Conservation (phyloP, 345 rosid genomes). For the Noccaea caerulescens region DNA sequence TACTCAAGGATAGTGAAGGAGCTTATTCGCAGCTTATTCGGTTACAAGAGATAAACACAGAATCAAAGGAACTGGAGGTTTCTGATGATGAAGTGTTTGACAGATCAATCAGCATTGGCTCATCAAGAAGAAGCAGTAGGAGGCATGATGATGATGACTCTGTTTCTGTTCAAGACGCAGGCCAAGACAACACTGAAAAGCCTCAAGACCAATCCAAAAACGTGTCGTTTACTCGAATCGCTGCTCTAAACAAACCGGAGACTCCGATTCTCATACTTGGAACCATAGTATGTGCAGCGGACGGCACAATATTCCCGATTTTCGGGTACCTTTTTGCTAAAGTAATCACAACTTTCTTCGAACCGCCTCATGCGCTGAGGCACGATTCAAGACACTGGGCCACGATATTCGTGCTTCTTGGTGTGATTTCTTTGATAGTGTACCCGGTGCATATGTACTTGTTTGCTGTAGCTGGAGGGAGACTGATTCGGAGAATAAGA, state of each 20-base stretch:
- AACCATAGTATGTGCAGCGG: conserved; percentile 46
- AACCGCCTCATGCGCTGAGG: conserved; percentile 53
- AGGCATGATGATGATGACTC: conserved; percentile 24
- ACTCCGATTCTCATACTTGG: conserved; percentile 57
- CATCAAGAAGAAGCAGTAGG: conserved; percentile 47
- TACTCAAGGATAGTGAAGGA: conserved; percentile 63
- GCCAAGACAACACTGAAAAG: conserved; percentile 18
- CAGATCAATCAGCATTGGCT: conserved; percentile 11
- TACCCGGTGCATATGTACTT: conserved; percentile 52
- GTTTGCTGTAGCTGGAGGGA: conserved; percentile 67
- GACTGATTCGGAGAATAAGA: conserved; percentile 57
- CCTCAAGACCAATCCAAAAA: conserved; percentile 26
- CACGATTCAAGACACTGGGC: conserved; percentile 61
- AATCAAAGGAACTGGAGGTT: neutral
- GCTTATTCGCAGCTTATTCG: conserved; percentile 69
- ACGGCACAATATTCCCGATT: conserved; percentile 57
- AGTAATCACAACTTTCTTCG: conserved; percentile 54
- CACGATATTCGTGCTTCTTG: conserved; percentile 53
- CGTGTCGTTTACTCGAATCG: conserved; percentile 55
- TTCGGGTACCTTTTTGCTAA: conserved; percentile 54
- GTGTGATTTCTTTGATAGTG: conserved; percentile 47
- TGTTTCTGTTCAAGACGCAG: conserved; percentile 39
- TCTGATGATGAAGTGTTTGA: neutral
- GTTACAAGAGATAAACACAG: conserved; percentile 56
- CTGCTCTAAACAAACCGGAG: conserved; percentile 71